Evolutionary conservation across 768 basidiomycete genomes (phyloP).

Genomic region (Naganishia vaughanmartiniae): DNA sequence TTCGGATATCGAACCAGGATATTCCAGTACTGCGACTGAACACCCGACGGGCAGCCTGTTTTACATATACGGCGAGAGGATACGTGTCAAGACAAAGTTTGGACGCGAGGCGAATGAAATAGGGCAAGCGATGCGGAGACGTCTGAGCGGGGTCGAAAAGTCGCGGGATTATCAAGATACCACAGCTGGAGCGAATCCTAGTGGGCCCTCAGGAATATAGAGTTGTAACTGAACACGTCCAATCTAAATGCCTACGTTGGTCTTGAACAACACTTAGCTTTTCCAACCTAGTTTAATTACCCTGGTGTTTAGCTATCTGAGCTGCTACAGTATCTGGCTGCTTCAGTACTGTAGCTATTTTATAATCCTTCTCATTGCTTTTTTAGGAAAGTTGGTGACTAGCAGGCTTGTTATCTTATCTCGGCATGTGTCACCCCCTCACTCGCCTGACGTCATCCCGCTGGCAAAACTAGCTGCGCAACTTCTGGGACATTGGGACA

Average conservation of each 20-base stretch:
- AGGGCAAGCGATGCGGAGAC: slow-evolving; percentile 32
- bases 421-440: not conserved
- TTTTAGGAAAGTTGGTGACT: slow-evolving; percentile 2
- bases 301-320: too few relatives aligned
- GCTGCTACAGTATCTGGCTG: too few relatives aligned
- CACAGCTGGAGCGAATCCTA: not conserved
- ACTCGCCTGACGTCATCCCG: not conserved
- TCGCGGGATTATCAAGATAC: not conserved
- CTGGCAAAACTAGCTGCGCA: too few relatives aligned
- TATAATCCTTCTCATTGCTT: too few relatives aligned
- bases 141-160: not conserved
- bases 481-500: too few relatives aligned
- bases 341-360: too few relatives aligned
- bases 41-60: slow-evolving; percentile 29
- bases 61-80: slow-evolving; percentile 35
- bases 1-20: too few relatives aligned
- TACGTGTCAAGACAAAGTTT: slow-evolving; percentile 35
- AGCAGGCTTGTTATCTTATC: slow-evolving; percentile 3
- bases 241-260: not conserved
- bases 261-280: too few relatives aligned
- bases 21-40: not conserved
- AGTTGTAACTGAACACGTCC: not conserved
- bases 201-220: not conserved
- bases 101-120: slow-evolving; percentile 40
- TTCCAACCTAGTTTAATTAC: too few relatives aligned